Percentiles rank a stretch among this genome's conserved stretches.
Conservation (phyloP, 768 basidiomycete genomes). For the Leccinum broughii region DNA sequence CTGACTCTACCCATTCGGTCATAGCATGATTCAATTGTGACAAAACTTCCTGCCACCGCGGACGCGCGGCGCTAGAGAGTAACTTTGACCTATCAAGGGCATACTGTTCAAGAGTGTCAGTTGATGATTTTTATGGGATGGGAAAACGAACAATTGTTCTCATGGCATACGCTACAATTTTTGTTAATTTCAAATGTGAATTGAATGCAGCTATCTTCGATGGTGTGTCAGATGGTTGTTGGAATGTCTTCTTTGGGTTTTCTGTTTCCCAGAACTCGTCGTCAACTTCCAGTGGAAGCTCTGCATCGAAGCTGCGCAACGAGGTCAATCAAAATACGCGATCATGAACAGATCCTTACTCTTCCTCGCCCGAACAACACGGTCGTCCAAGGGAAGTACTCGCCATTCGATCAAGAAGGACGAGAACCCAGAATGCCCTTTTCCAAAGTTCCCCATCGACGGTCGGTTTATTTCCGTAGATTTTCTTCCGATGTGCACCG, state of each 20-base stretch:
- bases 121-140: slow-evolving; percentile 1
- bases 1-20: slow-evolving; percentile 67
- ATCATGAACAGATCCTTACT: slow-evolving; percentile 44
- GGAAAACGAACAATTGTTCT: slow-evolving; percentile 59
- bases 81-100: slow-evolving; percentile 66
- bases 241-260: slow-evolving; percentile 53
- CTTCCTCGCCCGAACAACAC: slow-evolving; percentile 61
- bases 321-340: slow-evolving; percentile 7
- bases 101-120: slow-evolving; percentile 44
- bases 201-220: slow-evolving; percentile 62
- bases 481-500: slow-evolving; percentile 69
- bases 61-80: slow-evolving; percentile 50
- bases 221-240: slow-evolving; percentile 64
- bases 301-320: slow-evolving; percentile 72
- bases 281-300: slow-evolving; percentile 80
- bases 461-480: slow-evolving; percentile 47
- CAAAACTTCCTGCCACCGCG: slow-evolving; percentile 59
- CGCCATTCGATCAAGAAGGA: slow-evolving; percentile 57
- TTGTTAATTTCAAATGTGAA: slow-evolving; percentile 61
- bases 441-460: slow-evolving; percentile 74
- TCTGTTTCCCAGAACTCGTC: slow-evolving; percentile 73
- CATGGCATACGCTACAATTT: slow-evolving; percentile 67
- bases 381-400: slow-evolving; percentile 57
- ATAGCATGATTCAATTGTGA: slow-evolving; percentile 68
- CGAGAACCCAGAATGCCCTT: slow-evolving; percentile 73